phyloP scores from a whole-genome alignment of 2,329 filamentous ascomycete genomes.

The Thelonectria blattea region DNA sequence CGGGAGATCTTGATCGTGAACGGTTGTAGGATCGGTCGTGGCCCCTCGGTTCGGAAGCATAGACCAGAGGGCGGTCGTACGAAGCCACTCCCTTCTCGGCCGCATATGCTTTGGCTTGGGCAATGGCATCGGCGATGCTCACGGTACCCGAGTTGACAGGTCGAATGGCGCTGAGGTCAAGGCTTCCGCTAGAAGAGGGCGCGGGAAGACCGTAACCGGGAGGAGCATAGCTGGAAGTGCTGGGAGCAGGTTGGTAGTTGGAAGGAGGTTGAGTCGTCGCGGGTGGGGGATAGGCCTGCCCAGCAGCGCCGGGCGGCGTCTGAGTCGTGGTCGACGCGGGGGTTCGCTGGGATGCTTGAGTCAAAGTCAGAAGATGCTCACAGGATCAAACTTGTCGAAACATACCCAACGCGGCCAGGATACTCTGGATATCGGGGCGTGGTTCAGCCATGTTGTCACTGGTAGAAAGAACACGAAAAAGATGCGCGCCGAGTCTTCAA shows the following conservation, averaged over 20 bases:
- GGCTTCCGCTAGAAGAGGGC: slow-evolving; percentile 74
- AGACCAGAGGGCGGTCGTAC: slow-evolving; percentile 63
- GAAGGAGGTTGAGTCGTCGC: slow-evolving; percentile 43
- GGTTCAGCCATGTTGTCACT: slow-evolving; percentile 34
- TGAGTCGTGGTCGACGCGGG: slow-evolving; percentile 51
- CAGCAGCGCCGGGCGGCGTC: slow-evolving; percentile 46
- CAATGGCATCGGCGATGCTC: slow-evolving; percentile 83
- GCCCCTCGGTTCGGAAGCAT: slow-evolving; percentile 46
- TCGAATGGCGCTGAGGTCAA: slow-evolving; percentile 81
- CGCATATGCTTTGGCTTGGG: slow-evolving; percentile 82
- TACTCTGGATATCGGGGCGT: slow-evolving; percentile 46
- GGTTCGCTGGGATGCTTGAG: slow-evolving; percentile 52
- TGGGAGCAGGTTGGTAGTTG: slow-evolving; percentile 47
- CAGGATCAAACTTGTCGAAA: slow-evolving; percentile 12
- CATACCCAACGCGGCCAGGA: slow-evolving; percentile 57
- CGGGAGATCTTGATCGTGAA: slow-evolving; percentile 77
- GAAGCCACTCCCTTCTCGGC: slow-evolving; percentile 75
- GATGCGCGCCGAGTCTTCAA: not conserved
- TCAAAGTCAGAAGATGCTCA: slow-evolving; percentile 29
- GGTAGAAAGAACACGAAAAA: slow-evolving; percentile 18
- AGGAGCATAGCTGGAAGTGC: slow-evolving; percentile 37
- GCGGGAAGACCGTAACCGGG: slow-evolving; percentile 61
- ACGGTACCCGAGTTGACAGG: slow-evolving; percentile 82
- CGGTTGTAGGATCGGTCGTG: slow-evolving; percentile 60
- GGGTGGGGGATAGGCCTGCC: slow-evolving; percentile 48